Evolutionary conservation across 2,329 filamentous ascomycete species (phyloP).

Genomic region (Hortaea sp.): DNA sequence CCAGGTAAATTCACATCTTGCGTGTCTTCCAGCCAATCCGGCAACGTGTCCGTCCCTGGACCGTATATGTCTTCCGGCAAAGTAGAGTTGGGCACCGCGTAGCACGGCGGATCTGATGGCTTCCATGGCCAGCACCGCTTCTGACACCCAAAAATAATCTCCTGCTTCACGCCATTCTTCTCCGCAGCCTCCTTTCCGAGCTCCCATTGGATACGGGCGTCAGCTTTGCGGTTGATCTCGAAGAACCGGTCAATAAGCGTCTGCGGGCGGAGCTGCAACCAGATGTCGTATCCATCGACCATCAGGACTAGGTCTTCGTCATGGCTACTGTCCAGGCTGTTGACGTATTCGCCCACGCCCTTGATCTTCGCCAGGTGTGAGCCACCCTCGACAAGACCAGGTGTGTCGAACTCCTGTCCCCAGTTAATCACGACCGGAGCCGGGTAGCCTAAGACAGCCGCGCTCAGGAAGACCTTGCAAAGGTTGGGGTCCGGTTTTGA

Average conservation of each 20-base stretch:
- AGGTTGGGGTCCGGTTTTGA: slow-evolving; percentile 5
- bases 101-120: slow-evolving; percentile 40
- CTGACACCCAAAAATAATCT: slow-evolving; percentile 46
- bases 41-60: slow-evolving; percentile 31
- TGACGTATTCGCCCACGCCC: slow-evolving; percentile 16
- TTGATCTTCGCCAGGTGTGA: slow-evolving; percentile 14
- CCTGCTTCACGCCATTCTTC: slow-evolving; percentile 36
- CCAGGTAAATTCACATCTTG: slow-evolving; percentile 17
- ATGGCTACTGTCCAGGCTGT: slow-evolving; percentile 5
- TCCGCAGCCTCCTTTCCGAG: slow-evolving; percentile 9
- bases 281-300: slow-evolving; percentile 53
- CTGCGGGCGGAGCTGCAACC: slow-evolving; percentile 56
- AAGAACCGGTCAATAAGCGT: slow-evolving; percentile 36
- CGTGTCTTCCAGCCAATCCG: slow-evolving; percentile 27
- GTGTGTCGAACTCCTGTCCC: slow-evolving; percentile 4
- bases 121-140: slow-evolving; percentile 42
- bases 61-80: slow-evolving; percentile 41
- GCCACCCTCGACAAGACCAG: not conserved
- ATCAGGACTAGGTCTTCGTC: slow-evolving; percentile 50
- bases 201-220: slow-evolving; percentile 38
- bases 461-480: slow-evolving; percentile 5
- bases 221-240: slow-evolving; percentile 30
- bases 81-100: slow-evolving; percentile 41
- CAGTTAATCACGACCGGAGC: slow-evolving; percentile 28
- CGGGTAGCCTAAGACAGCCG: not conserved